These are phyloP conservation scores for Globisporangium camurandrum DNA, from an alignment of 352 stramenopile species.

Conservation along the genomic window DNA sequence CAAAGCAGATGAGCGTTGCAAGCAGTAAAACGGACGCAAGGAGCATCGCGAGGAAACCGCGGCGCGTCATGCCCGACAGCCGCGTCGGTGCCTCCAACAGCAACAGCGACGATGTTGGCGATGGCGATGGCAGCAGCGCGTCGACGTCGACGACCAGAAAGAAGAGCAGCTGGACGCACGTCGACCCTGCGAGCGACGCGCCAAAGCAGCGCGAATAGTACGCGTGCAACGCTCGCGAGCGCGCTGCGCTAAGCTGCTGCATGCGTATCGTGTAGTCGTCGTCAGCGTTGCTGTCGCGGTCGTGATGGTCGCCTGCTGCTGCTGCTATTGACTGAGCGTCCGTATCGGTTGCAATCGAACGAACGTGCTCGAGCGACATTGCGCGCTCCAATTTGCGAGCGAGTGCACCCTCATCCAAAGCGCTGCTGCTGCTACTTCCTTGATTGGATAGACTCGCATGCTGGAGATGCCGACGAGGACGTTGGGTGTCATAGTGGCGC, in stretches of 20 bases:
- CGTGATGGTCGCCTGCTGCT: too few relatives aligned
- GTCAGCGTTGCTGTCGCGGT: not conserved
- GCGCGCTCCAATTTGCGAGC: not conserved
- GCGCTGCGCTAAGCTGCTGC: conserved; percentile 1
- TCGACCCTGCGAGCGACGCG: conserved; percentile 29
- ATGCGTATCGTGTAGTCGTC: not conserved
- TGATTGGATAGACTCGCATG: too few relatives aligned
- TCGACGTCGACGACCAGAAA: conserved; percentile 41
- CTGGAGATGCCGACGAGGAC: too few relatives aligned
- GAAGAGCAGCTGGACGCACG: conserved; percentile 45
- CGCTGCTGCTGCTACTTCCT: not conserved
- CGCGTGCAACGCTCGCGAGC: conserved; percentile 8
- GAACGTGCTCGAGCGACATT: not conserved
- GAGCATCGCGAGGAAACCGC: conserved; percentile 26
- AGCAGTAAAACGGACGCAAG: conserved; percentile 32
- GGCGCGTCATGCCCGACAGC: conserved; percentile 6
- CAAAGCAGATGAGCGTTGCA: conserved; percentile 32
- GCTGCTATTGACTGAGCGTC: too few relatives aligned
- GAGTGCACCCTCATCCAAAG: not conserved
- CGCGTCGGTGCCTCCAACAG: not conserved
- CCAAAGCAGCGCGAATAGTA: conserved; percentile 40
- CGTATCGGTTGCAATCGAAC: not conserved
- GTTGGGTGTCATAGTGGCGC: not conserved
- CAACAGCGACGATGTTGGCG: not conserved
- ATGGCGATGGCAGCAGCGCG: not conserved